A percentile compares a stretch with the other conserved stretches of the same genome.
phyloP scores from a whole-genome alignment of 169 alveolate species.

The Plasmodium chabaudi region DNA sequence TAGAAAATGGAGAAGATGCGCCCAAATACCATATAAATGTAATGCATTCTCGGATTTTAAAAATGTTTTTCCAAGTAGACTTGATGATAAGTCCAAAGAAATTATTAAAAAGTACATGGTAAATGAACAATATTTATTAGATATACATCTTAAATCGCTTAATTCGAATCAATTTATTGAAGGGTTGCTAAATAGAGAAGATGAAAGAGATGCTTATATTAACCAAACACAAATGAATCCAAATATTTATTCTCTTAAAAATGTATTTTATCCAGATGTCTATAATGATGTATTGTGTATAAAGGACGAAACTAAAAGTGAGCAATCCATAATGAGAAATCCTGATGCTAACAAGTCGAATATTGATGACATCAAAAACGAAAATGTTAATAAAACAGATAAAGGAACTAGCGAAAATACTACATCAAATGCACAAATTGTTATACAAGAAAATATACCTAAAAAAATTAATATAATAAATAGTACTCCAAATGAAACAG shows the following conservation, averaged over 20 bases:
- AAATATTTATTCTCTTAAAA: slow-evolving; percentile 24
- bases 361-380: background rate
- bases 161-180: slow-evolving; percentile 56
- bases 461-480: background rate
- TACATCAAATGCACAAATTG: background rate
- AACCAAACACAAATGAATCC: slow-evolving; percentile 59
- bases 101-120: slow-evolving; percentile 65
- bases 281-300: slow-evolving; percentile 2
- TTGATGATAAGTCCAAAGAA: slow-evolving; percentile 75
- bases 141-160: slow-evolving; percentile 77
- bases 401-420: background rate
- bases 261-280: background rate
- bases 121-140: slow-evolving; percentile 76
- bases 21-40: slow-evolving; percentile 61
- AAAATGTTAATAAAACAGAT: background rate
- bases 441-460: background rate
- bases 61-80: slow-evolving; percentile 38
- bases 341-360: background rate
- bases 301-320: slow-evolving; percentile 7
- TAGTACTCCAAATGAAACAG: slow-evolving; percentile 11
- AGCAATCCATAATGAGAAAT: background rate
- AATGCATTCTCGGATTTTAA: slow-evolving; percentile 61
- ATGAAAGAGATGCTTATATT: slow-evolving; percentile 42
- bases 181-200: slow-evolving; percentile 40
- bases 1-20: slow-evolving; percentile 55